Base-by-base conservation (phyloP, 1,284 basidiomycete species). In the Sparassis latifolia region DNA sequence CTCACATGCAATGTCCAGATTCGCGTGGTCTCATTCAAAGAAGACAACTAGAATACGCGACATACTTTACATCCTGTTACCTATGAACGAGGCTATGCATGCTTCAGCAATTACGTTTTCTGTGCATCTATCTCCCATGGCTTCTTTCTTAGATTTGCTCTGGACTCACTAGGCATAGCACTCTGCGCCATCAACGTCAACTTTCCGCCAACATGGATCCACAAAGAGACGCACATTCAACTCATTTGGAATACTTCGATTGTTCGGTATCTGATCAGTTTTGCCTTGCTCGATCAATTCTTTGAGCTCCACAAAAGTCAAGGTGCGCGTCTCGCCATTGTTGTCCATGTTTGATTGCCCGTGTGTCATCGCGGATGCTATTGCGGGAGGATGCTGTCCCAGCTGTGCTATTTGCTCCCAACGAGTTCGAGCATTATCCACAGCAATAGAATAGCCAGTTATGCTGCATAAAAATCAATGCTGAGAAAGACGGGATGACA, bases 211-310 rank as follows among this genome's bases (percentile, higher is more conserved):
- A 33, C 29, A 9, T 53, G 31, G 29, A 52, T 49, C 10, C 33
- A n/a, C 39, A 40, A 44, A 43, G 35, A 12, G 7, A 69, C 79
- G 49, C 60, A 87, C 86, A 65, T 82, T 84, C 33, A 89, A 58
- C 2, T 66, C 68, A 33, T 82, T 73, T 0, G 84, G 79, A 45
- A 90, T 86, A 42, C 72, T 52, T 53, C 82, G 84, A 62, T 89
- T 90, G 58, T 89, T 86, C 1, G 87, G 87, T 32, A 90, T 87
- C 61, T 82, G 68, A 57, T 86, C 83, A 2, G 79, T 77, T 55
- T 75, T 79, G 30, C 85, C 85, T 33, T 82, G 72, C 59, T 86
- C 79, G 52, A 90, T 86, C 50, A 90, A 70, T 41, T 73, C 73
- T 58, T 85, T 78, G 44, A 90, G 68, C 63, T 89, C 80, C 1